Evolutionary conservation across 139 green algal genomes (phyloP), one percentile per base, ranked within the genome.

Genomic region (Chlamydomonas sp.): DNA sequence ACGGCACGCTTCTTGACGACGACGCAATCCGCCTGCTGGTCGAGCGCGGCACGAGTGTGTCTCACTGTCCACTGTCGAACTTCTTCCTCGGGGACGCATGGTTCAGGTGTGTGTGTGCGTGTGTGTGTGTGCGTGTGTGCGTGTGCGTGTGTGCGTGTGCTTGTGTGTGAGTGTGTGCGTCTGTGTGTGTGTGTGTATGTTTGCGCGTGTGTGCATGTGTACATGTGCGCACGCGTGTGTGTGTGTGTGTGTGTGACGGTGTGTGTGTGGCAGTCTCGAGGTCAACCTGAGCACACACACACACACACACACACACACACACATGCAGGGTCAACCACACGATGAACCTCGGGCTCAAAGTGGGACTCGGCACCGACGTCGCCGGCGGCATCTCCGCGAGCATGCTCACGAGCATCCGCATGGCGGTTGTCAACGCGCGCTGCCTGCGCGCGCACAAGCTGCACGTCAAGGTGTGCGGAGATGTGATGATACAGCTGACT

Each of bases 41-140:
- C 3, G 37, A 67, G 0, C 61, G 61, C 1, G 76, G 81, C n/a
- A 75, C 81, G 3, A 75, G 73, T 1, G 60, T 92, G 3, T 67
- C 65, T 2, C 84, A 90, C 72, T 92, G 86, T 79, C 82, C 86
- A 1, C 76, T 89, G 2, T 73, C 37, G 67, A 91, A 91, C 81
- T 87, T 91, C 50, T 88, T 80, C 68, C 81, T 90, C 60, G 84
- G 80, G 0, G 81, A 87, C 30, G 72, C 73, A 0, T 77, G 62
- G 64, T 81, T 84, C 67, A 75, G 63, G 78, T 84, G 5, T 16
- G 65, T 50, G 39, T 13, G 10, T 50, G n/a, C n/a, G n/a, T n/a
- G n/a, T n/a, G n/a, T n/a, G n/a, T n/a, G n/a, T n/a, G n/a, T n/a
- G n/a, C n/a, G n/a, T n/a, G n/a, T n/a, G n/a, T n/a, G n/a, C n/a